phyloP scores from a whole-genome alignment of 2,329 filamentous ascomycete genomes.

The Colletotrichum viniferum region DNA sequence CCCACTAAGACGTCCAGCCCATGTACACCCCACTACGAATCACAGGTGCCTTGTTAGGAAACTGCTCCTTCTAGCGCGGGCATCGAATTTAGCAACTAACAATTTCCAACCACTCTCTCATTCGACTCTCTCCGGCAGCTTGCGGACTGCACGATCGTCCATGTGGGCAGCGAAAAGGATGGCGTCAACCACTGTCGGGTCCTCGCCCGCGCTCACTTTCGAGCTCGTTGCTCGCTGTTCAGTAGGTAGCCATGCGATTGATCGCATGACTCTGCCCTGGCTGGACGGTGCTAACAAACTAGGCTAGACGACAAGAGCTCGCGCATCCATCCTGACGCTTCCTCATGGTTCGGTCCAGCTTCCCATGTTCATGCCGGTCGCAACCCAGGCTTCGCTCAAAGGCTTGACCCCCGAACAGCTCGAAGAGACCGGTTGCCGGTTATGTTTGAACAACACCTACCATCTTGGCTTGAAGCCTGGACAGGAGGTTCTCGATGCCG shows the following conservation, averaged over 20 bases:
- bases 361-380: slow-evolving; percentile 98
- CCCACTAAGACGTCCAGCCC: background rate
- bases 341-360: slow-evolving; percentile 91
- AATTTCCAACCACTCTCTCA: background rate
- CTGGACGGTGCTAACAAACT: background rate
- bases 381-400: slow-evolving; percentile 94
- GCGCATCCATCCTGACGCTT: slow-evolving; percentile 84
- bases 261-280: background rate
- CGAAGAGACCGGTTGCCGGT: slow-evolving; percentile 83
- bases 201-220: slow-evolving; percentile 74
- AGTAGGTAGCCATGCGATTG: slow-evolving; percentile 54
- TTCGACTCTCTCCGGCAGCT: background rate
- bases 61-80: slow-evolving; percentile 1
- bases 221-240: slow-evolving; percentile 81
- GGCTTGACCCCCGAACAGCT: slow-evolving; percentile 92
- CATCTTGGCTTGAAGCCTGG: slow-evolving; percentile 95
- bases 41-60: background rate
- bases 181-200: slow-evolving; percentile 54
- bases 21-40: background rate
- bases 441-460: slow-evolving; percentile 98
- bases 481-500: slow-evolving; percentile 81
- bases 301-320: slow-evolving; percentile 85
- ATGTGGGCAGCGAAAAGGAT: slow-evolving; percentile 41
- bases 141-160: background rate
- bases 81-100: background rate